Base-by-base conservation (phyloP, 768 basidiomycete genomes). In the Collybia sordida region DNA sequence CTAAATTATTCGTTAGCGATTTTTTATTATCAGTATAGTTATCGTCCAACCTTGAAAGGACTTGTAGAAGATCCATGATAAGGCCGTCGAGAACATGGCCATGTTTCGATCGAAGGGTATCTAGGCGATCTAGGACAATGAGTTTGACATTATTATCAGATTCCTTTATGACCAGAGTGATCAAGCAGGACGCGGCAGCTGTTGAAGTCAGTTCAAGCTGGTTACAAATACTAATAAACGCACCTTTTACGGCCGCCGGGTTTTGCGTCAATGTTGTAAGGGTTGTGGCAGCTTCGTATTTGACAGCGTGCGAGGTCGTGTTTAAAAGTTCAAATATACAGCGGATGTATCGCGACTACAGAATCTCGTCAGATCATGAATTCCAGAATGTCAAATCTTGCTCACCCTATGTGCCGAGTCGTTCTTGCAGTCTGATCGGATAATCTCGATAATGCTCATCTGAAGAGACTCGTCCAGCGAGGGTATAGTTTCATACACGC, bases 61-160 rank as follows among this genome's bases (percentile, higher is more conserved):
- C 85, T 63, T 95, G 92, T 15, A 99, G 79, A 37, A 99, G 82
- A 59, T 99, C 97, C 91, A 97, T 95, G 54, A 94, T 93, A 45
- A 98, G 80, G 11, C 85, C 79, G 62, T 98, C 94, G 35, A 98
- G 73, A 31, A 98, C 85, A 59, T 85, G 84, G 15, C 91, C 94
- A 66, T 98, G 94, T 61, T 86, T 91, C 4, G 83, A 74, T 38
- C 91, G 82, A 18, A 99, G 76, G 27, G 69, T 71, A 47, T 98
- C 91, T 28, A 99, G 79, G 39, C 97, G 85, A 63, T 96, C 91
- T 21, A 99, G 78, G 15, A 98, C 96, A 51, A 98, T 98, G 39
- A 98, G 81, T 69, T 98, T 98, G 68, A 98, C 96, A 59, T 99
- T 99, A 72, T 98, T 99, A 72, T 98, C 96, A 1, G 94, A 93